phyloP scores from a whole-genome alignment of 2,329 filamentous ascomycete species.

The Dothistroma pini region DNA sequence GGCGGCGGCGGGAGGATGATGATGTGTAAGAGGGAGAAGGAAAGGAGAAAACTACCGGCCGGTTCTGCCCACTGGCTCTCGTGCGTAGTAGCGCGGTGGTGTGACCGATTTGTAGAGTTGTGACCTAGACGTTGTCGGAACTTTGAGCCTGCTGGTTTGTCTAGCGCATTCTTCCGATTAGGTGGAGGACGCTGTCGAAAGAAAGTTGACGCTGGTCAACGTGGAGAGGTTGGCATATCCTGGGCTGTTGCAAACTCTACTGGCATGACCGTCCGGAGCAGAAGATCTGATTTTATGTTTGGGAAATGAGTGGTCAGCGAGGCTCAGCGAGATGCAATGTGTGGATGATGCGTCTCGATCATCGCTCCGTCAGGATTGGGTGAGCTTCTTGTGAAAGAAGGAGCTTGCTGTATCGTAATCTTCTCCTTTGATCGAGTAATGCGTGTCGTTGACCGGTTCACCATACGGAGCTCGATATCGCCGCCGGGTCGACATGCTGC shows the following conservation, averaged over 20 bases:
- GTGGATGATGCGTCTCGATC: too few relatives aligned
- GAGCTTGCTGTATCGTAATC: too few relatives aligned
- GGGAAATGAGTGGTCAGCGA: not conserved
- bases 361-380: too few relatives aligned
- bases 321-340: not conserved
- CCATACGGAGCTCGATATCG: too few relatives aligned
- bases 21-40: not conserved
- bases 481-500: too few relatives aligned
- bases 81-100: constrained; percentile 1
- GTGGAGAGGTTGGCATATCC: not conserved
- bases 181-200: not conserved
- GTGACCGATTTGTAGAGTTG: not conserved
- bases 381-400: too few relatives aligned
- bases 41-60: not conserved
- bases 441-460: too few relatives aligned
- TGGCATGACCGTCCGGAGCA: not conserved
- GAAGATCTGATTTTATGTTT: not conserved
- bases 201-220: not conserved
- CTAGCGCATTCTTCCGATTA: not conserved
- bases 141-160: not conserved
- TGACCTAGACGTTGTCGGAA: not conserved
- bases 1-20: not conserved
- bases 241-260: not conserved
- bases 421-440: too few relatives aligned
- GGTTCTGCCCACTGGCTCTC: not conserved